Percentiles rank a stretch among this genome's conserved stretches.
phyloP scores from a whole-genome alignment of 2,329 filamentous ascomycete genomes.

The Aspergillus sp. region DNA sequence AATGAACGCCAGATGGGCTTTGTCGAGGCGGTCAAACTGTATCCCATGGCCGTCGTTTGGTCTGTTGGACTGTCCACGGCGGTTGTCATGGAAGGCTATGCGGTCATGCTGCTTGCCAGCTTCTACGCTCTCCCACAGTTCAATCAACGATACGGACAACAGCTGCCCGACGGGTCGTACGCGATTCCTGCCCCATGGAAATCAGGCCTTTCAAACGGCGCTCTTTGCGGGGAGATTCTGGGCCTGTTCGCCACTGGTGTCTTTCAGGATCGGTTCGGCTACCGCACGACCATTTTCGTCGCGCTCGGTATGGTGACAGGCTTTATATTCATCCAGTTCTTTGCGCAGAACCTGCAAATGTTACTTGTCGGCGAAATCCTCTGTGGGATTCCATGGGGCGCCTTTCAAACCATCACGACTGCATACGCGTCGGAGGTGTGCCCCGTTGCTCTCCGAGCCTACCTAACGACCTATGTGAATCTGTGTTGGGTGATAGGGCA shows the following conservation, averaged over 20 bases:
- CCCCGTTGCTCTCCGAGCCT: constrained; percentile 21
- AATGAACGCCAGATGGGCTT: constrained; percentile 19
- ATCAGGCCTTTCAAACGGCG: constrained; percentile 39
- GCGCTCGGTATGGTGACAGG: constrained; percentile 17
- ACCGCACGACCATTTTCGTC: constrained; percentile 22
- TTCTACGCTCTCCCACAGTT: constrained; percentile 19
- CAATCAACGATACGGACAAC: constrained; percentile 17
- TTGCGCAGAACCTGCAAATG: constrained; percentile 29
- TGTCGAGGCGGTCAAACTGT: constrained; percentile 13
- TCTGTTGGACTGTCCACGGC: constrained; percentile 16
- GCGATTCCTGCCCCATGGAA: constrained; percentile 20
- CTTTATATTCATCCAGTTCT: constrained; percentile 37
- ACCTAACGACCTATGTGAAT: constrained; percentile 34
- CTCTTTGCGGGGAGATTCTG: constrained; percentile 59
- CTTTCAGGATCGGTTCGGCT: constrained; percentile 60
- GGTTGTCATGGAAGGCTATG: constrained; percentile 26
- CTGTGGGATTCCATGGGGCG: constrained; percentile 36
- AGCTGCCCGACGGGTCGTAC: constrained; percentile 8
- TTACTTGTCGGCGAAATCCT: constrained; percentile 35
- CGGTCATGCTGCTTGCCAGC: constrained; percentile 10
- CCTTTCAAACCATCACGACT: constrained; percentile 29
- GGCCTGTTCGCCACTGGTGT: constrained; percentile 62
- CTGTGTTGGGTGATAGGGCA: constrained; percentile 35
- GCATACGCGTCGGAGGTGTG: constrained; percentile 26
- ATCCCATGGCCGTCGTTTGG: constrained; percentile 21